Conservation (phyloP, 2,329 filamentous ascomycete species). For the Arthroderma uncinatum region DNA sequence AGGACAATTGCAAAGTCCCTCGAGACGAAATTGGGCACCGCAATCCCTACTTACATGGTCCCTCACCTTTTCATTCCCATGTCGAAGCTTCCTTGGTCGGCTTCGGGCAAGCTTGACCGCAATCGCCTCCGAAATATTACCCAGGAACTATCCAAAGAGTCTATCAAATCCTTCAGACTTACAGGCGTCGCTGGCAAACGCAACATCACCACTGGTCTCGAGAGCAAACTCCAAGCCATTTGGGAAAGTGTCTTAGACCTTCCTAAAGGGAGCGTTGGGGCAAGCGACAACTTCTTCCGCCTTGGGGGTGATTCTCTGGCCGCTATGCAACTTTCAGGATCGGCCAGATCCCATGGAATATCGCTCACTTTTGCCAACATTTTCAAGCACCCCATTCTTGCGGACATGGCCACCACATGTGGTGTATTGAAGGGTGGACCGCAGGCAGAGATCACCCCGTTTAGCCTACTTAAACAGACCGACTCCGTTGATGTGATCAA, state of each 20-base stretch:
- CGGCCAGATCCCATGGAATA: slow-evolving; percentile 13
- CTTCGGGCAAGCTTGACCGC: slow-evolving; percentile 30
- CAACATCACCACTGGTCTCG: slow-evolving; percentile 6
- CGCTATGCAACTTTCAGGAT: slow-evolving; percentile 20
- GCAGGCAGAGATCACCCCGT: slow-evolving; percentile 10
- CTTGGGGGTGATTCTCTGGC: slow-evolving; percentile 17
- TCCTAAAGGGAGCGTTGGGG: slow-evolving; percentile 7
- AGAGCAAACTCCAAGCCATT: slow-evolving; percentile 11
- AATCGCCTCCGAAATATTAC: slow-evolving; percentile 21
- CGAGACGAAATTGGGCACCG: slow-evolving; percentile 7
- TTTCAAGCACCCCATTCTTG: slow-evolving; percentile 25
- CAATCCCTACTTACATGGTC: slow-evolving; percentile 29
- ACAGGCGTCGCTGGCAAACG: slow-evolving; percentile 8
- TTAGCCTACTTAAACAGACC: slow-evolving; percentile 15
- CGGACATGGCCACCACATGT: slow-evolving; percentile 23
- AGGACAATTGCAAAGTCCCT: slow-evolving; percentile 11
- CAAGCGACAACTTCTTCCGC: slow-evolving; percentile 17
- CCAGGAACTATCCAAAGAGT: slow-evolving; percentile 13
- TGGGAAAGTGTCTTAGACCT: slow-evolving; percentile 12
- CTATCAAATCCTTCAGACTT: slow-evolving; percentile 10
- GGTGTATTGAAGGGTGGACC: slow-evolving; percentile 1
- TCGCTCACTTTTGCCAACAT: slow-evolving; percentile 18
- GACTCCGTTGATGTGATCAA: slow-evolving; percentile 6
- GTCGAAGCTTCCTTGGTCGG: slow-evolving; percentile 28
- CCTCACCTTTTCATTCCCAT: slow-evolving; percentile 29